A percentile compares a stretch with the other conserved stretches of the same genome.
phyloP scores from a whole-genome alignment of 305 asterid species.

The Rubia tinctorum region DNA sequence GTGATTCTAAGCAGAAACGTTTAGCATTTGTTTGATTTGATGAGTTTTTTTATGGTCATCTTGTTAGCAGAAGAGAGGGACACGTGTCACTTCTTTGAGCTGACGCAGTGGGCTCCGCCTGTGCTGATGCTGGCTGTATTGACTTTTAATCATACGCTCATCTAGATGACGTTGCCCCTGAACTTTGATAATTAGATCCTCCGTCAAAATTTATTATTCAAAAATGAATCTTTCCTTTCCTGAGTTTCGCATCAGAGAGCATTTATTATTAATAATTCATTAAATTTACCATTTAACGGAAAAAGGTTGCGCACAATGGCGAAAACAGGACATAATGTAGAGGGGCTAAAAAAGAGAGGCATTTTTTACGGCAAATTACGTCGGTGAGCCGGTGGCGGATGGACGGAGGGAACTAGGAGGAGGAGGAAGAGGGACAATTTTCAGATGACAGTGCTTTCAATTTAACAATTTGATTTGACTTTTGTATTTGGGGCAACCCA shows the following conservation, averaged over 20 bases:
- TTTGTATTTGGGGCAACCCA: too few relatives aligned
- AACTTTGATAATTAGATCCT: conserved; percentile 15
- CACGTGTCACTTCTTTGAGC: conserved; percentile 19
- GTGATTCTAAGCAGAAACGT: too few relatives aligned
- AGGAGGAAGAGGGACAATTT: too few relatives aligned
- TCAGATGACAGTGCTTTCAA: too few relatives aligned
- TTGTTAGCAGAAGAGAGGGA: background rate
- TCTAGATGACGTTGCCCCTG: conserved; percentile 28
- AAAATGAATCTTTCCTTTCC: background rate
- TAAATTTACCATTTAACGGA: background rate
- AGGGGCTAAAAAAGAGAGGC: too few relatives aligned
- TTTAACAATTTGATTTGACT: too few relatives aligned
- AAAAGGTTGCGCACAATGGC: background rate
- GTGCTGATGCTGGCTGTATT: conserved; percentile 8
- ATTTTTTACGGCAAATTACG: too few relatives aligned
- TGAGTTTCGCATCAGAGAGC: background rate
- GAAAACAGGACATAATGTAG: too few relatives aligned
- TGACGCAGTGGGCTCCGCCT: conserved; percentile 1
- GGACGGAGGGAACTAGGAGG: too few relatives aligned
- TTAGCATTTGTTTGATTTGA: too few relatives aligned
- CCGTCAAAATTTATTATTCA: conserved; percentile 5
- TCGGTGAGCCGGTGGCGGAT: too few relatives aligned
- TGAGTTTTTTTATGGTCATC: conserved; percentile 11
- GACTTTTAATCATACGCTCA: conserved; percentile 17
- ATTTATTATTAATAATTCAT: background rate